Evolutionary conservation across 2,329 filamentous ascomycete species (phyloP), one percentile per base, ranked within the genome.

Genomic region (Penicillium sp.): DNA sequence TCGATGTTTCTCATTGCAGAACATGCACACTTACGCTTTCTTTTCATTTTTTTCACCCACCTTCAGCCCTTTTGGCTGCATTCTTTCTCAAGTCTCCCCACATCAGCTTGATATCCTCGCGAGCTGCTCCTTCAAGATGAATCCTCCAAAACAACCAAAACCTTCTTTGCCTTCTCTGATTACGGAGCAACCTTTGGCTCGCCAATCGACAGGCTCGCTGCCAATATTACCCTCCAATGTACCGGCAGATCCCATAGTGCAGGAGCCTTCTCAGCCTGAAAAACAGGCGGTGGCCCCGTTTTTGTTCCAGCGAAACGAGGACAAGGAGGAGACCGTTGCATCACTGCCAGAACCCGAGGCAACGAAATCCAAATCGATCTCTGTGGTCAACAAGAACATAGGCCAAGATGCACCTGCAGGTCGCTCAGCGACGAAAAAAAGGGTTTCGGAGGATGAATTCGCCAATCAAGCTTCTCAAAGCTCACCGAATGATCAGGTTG

Each of bases 401-500:
- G 54, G 59, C 40, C 52, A 58, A 35, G 51, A 47, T 36, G 34
- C 43, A 5, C 36, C 62, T 6, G 49, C 48, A 29, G 27, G 32
- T 9, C 7, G 18, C 12, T 33, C 62, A 36, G 64, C 57, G 46
- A 59, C 62, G 47, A 68, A 64, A 50, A 71, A 55, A 24, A 65
- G 68, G 46, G 72, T 71, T 50, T 74, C 69, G 47, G 66, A 67
- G 32, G 66, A 70, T 18, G 62, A 59, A 4, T 74, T 75, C 49
- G 60, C 62, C 2, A 52, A 62, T 11, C 65, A 71, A 39, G 66
- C 66, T 48, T 61, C 64, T 5, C 60, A 63, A 39, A 59, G 66
- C 33, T 65, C 64, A 5, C 63, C 68, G 13, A 72, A 68, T 51
- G 74, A 77, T 43, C 73, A 73, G n/a, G 65, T 82, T 9, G 70